Conservation (phyloP, 2,329 filamentous ascomycete species). For the Sclerotinia minor region DNA sequence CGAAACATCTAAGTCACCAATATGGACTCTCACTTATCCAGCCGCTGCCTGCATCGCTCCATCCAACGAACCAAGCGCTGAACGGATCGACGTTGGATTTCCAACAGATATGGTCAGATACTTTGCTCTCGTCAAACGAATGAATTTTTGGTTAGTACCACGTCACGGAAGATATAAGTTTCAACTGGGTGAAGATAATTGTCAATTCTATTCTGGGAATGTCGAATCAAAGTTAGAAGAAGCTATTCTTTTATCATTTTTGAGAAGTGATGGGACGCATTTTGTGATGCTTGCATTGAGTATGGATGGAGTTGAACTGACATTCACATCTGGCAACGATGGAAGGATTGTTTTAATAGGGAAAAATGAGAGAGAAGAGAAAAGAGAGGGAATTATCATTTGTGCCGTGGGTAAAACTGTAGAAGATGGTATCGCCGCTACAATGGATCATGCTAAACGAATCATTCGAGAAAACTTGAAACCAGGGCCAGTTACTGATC, state of each 20-base stretch:
- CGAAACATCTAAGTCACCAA: neutral
- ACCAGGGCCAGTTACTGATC: neutral
- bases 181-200: neutral
- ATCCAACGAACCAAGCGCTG: neutral
- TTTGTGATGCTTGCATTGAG: slow-evolving; percentile 28
- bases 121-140: slow-evolving; percentile 18
- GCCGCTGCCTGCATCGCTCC: neutral
- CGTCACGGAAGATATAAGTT: neutral
- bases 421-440: slow-evolving; percentile 24
- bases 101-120: neutral
- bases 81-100: neutral
- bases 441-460: slow-evolving; percentile 23
- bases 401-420: slow-evolving; percentile 23
- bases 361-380: slow-evolving; percentile 22
- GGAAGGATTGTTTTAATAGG: slow-evolving; percentile 21
- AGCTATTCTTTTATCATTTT: slow-evolving; percentile 26
- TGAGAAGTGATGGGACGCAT: slow-evolving; percentile 26
- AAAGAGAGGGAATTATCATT: slow-evolving; percentile 16
- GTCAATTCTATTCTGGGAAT: neutral
- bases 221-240: slow-evolving; percentile 15
- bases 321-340: slow-evolving; percentile 16
- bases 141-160: slow-evolving; percentile 13
- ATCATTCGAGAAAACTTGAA: neutral
- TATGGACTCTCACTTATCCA: neutral
- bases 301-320: slow-evolving; percentile 23